These are phyloP conservation scores for Alternaria sp. DNA, from an alignment of 2,329 filamentous ascomycete species.

Conservation along the genomic window DNA sequence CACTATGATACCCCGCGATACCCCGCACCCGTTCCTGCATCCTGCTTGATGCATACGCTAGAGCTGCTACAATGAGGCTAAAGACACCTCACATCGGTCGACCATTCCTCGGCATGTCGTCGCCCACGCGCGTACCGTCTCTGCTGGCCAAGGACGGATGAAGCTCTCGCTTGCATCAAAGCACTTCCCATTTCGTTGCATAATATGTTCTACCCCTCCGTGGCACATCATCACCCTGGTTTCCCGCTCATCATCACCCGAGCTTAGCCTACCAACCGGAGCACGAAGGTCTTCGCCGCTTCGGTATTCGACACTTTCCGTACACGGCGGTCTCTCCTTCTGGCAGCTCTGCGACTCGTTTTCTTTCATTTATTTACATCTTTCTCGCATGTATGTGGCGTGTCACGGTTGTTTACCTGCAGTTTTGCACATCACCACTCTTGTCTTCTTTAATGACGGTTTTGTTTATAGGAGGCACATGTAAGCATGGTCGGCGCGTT, in stretches of 20 bases:
- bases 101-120: slow-evolving; percentile 3
- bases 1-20: slow-evolving; percentile 47
- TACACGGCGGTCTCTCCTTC: not conserved
- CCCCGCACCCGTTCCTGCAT: slow-evolving; percentile 40
- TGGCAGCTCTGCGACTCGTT: not conserved
- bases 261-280: slow-evolving; percentile 12
- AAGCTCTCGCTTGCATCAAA: slow-evolving; percentile 30
- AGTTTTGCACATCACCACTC: slow-evolving; percentile 20
- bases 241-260: slow-evolving; percentile 11
- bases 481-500: slow-evolving; percentile 17
- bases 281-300: slow-evolving; percentile 2
- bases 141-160: slow-evolving; percentile 44
- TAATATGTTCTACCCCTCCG: slow-evolving; percentile 31
- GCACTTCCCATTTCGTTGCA: slow-evolving; percentile 38
- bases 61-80: slow-evolving; percentile 12
- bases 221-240: slow-evolving; percentile 25
- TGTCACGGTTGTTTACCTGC: slow-evolving; percentile 10
- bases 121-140: slow-evolving; percentile 27
- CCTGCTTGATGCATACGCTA: slow-evolving; percentile 35
- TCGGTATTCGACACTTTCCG: not conserved
- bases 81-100: slow-evolving; percentile 3
- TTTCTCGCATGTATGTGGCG: slow-evolving; percentile 6
- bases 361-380: not conserved
- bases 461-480: slow-evolving; percentile 2
- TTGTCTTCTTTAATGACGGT: slow-evolving; percentile 11